Conservation (phyloP, 495 filamentous ascomycete genomes). For the Chaetomium fimeti region DNA sequence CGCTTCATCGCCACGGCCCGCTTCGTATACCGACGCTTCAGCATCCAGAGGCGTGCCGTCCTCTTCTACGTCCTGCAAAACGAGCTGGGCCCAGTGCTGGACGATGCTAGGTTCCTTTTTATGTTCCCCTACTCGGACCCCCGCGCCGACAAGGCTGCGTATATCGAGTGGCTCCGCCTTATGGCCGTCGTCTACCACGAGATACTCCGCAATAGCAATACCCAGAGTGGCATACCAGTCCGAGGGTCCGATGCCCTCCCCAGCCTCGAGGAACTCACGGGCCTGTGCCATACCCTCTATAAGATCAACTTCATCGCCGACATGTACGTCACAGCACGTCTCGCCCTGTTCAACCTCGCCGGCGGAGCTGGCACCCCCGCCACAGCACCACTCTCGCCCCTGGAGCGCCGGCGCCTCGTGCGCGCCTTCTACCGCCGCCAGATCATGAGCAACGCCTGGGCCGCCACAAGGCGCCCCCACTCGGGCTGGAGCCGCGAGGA, state of each 20-base stretch:
- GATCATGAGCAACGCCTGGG: conserved; percentile 16
- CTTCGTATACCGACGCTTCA: conserved; percentile 6
- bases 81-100: conserved; percentile 7
- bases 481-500: not conserved
- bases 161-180: conserved; percentile 1
- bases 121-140: conserved; percentile 1
- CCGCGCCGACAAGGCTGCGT: not conserved
- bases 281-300: not conserved
- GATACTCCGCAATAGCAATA: not conserved
- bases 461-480: not conserved
- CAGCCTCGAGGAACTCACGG: not conserved
- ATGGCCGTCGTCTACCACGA: conserved; percentile 14
- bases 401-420: conserved; percentile 5
- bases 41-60: not conserved
- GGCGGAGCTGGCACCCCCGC: not conserved
- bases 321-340: not conserved
- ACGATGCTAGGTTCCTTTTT: conserved; percentile 15
- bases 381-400: conserved; percentile 1
- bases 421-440: conserved; percentile 15
- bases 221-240: not conserved
- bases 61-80: conserved; percentile 16
- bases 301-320: conserved; percentile 15
- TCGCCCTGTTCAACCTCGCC: not conserved
- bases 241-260: conserved; percentile 1
- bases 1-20: conserved; percentile 6